Percentiles rank a stretch among this genome's conserved stretches.
These are phyloP conservation scores for Scedosporium minutisporum DNA, from an alignment of 2,329 filamentous ascomycete genomes.

Conservation along the genomic window DNA sequence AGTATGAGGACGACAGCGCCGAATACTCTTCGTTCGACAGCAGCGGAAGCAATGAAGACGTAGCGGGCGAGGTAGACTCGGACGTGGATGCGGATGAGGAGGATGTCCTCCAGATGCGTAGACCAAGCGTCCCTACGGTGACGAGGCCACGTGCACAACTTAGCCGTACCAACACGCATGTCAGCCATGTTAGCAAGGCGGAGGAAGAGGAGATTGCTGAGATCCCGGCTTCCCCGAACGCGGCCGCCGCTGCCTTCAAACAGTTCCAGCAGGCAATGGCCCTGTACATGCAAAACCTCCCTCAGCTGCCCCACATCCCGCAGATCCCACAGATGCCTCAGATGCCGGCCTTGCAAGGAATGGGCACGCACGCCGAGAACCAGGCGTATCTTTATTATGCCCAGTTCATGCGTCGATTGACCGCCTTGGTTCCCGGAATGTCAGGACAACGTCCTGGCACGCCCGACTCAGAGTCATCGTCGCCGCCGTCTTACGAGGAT, in stretches of 20 bases:
- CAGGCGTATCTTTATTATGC: conserved; percentile 52
- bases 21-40: conserved; percentile 37
- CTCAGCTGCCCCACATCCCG: conserved; percentile 38
- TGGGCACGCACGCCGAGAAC: conserved; percentile 60
- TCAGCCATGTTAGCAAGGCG: conserved; percentile 1
- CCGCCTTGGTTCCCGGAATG: conserved; percentile 61
- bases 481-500: conserved; percentile 70
- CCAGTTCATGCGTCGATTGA: conserved; percentile 62
- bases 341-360: conserved; percentile 42
- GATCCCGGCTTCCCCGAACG: conserved; percentile 49
- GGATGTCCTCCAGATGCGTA: conserved; percentile 24
- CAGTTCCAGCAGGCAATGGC: conserved; percentile 66
- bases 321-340: conserved; percentile 53
- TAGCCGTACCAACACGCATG: not conserved
- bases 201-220: conserved; percentile 17
- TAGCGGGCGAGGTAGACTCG: conserved; percentile 24
- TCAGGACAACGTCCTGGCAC: conserved; percentile 31
- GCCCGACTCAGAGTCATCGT: conserved; percentile 25
- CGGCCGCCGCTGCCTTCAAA: conserved; percentile 52
- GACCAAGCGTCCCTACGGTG: conserved; percentile 13
- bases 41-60: conserved; percentile 22
- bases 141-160: not conserved
- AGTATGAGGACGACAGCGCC: conserved; percentile 31
- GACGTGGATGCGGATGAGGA: conserved; percentile 29
- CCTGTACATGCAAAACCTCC: conserved; percentile 51